Percentiles rank a stretch among this genome's conserved stretches.
These are phyloP conservation scores for Spergularia marina DNA, from an alignment of 148 eudicot species.

Conservation along the genomic window DNA sequence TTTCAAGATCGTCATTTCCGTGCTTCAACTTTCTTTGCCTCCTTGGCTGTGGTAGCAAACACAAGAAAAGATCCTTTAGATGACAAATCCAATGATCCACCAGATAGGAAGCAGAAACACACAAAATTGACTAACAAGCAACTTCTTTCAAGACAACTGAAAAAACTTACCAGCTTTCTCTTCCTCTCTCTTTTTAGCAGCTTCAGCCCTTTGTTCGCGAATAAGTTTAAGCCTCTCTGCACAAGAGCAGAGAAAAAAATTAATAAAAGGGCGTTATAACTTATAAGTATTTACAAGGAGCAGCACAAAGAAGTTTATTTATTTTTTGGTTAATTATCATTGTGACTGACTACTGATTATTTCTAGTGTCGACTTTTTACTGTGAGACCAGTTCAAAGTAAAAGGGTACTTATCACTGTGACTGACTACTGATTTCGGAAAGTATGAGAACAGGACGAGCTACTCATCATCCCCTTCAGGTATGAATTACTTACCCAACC, in stretches of 20 bases:
- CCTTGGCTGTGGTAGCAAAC: constrained; percentile 60
- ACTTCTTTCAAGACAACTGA: neutral
- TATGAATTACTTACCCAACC: too few species aligned
- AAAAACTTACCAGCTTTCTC: constrained; percentile 76
- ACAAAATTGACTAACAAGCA: neutral
- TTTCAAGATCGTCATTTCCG: constrained; percentile 52
- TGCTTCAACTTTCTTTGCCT: constrained; percentile 81
- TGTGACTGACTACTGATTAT: too few species aligned
- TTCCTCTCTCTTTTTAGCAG: constrained; percentile 86
- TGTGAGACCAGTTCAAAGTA: too few species aligned
- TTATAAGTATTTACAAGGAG: too few species aligned
- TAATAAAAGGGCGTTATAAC: neutral
- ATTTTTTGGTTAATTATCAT: too few species aligned
- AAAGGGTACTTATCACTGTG: too few species aligned
- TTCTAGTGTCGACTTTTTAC: too few species aligned
- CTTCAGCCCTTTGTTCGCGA: constrained; percentile 88
- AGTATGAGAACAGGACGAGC: too few species aligned
- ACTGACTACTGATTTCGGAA: too few species aligned
- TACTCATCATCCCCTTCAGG: too few species aligned
- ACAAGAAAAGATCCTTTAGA: neutral
- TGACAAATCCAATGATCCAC: neutral
- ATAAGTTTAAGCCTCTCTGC: constrained; percentile 85
- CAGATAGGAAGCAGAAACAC: neutral
- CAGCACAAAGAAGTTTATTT: too few species aligned
- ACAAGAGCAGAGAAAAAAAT: neutral